Percentiles rank a stretch among this genome's conserved stretches.
These are phyloP conservation scores for Ploettnerulaceae sp. DNA, from an alignment of 2,329 filamentous ascomycete genomes.

Conservation along the genomic window DNA sequence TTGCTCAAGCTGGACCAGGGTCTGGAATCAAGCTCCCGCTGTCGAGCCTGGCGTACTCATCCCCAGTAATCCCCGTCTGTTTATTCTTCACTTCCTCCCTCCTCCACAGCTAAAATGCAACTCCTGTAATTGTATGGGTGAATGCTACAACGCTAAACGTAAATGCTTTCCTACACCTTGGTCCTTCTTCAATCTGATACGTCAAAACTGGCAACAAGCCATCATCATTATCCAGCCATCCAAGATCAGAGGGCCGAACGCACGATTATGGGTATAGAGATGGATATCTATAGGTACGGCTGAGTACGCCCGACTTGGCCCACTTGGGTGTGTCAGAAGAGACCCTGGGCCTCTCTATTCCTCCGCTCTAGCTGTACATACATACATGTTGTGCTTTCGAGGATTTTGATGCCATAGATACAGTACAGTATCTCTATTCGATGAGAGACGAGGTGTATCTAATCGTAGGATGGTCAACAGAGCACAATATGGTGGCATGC, in stretches of 20 bases:
- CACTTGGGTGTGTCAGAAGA: not conserved
- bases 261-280: constrained; percentile 43
- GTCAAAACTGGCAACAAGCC: constrained; percentile 40
- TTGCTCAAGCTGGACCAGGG: too few relatives aligned
- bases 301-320: too few relatives aligned
- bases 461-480: not conserved
- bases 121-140: too few relatives aligned
- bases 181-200: constrained; percentile 33
- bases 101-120: too few relatives aligned
- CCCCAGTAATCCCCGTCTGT: too few relatives aligned
- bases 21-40: too few relatives aligned
- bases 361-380: not conserved
- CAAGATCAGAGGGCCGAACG: constrained; percentile 46
- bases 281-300: constrained; percentile 34
- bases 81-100: too few relatives aligned
- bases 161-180: constrained; percentile 40
- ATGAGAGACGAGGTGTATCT: not conserved
- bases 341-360: not conserved
- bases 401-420: constrained; percentile 15
- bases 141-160: constrained; percentile 36
- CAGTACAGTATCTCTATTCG: not conserved
- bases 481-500: not conserved
- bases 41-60: too few relatives aligned
- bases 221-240: constrained; percentile 43
- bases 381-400: constrained; percentile 15